Percentiles rank a stretch among this genome's conserved stretches.
Evolutionary conservation across 2,329 filamentous ascomycete species (phyloP).

Genomic region (Bipolaris cookei): DNA sequence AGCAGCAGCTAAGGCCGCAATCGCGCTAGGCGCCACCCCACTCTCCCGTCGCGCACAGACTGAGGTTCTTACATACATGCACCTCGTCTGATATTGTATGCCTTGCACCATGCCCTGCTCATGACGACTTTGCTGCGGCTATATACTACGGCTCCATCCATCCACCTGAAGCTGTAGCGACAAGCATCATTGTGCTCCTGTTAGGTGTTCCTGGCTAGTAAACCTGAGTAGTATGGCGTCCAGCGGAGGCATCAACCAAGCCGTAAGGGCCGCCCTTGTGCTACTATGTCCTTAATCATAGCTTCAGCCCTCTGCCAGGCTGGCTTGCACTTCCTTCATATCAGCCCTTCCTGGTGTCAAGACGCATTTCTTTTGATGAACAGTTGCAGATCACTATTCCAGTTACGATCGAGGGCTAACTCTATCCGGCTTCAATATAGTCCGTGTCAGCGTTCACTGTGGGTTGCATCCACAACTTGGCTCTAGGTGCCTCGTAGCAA

Average conservation of each 20-base stretch:
- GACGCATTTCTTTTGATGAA: slow-evolving; percentile 14
- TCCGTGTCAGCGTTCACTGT: slow-evolving; percentile 38
- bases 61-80: slow-evolving; percentile 20
- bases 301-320: slow-evolving; percentile 29
- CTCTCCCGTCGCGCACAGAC: slow-evolving; percentile 11
- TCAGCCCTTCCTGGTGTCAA: slow-evolving; percentile 21
- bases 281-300: slow-evolving; percentile 15
- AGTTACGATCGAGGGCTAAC: slow-evolving; percentile 30
- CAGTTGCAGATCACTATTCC: slow-evolving; percentile 29
- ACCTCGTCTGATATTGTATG: slow-evolving; percentile 7
- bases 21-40: slow-evolving; percentile 16
- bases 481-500: slow-evolving; percentile 28
- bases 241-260: not conserved
- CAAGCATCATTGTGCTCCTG: not conserved
- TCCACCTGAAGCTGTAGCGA: not conserved
- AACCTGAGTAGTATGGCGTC: not conserved
- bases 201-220: not conserved
- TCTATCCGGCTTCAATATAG: slow-evolving; percentile 25
- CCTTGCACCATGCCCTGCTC: slow-evolving; percentile 1
- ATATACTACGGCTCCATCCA: slow-evolving; percentile 12
- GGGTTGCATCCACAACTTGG: slow-evolving; percentile 22
- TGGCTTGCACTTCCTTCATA: slow-evolving; percentile 23
- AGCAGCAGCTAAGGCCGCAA: slow-evolving; percentile 19
- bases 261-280: slow-evolving; percentile 11
- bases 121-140: slow-evolving; percentile 9